phyloP scores from a whole-genome alignment of 1,284 basidiomycete genomes.

The Cutaneotrichosporon dermatis region DNA sequence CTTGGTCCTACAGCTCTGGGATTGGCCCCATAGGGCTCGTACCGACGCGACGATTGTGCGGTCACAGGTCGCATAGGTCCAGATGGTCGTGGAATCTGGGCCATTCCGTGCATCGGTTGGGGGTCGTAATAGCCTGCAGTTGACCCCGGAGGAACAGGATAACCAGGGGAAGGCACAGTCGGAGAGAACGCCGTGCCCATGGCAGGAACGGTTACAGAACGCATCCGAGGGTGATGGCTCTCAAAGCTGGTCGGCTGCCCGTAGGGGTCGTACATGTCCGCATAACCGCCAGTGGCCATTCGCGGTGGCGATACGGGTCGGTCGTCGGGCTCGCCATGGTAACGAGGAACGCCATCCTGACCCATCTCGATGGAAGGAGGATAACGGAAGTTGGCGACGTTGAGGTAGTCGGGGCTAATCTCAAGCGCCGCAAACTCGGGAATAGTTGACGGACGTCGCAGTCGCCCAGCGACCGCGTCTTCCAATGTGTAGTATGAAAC shows the following conservation, averaged over 20 bases:
- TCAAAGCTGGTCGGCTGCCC: conserved; percentile 8
- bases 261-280: conserved; percentile 17
- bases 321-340: conserved; percentile 49
- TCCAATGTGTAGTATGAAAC: conserved; percentile 94
- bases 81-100: conserved; percentile 1
- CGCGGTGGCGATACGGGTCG: conserved; percentile 12
- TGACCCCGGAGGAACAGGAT: conserved; percentile 10
- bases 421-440: conserved; percentile 80
- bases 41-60: conserved; percentile 11
- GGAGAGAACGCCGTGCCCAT: conserved; percentile 1
- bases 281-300: conserved; percentile 1
- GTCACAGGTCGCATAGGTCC: conserved; percentile 12
- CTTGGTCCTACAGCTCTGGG: neutral
- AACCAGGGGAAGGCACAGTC: conserved; percentile 3
- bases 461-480: conserved; percentile 80
- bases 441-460: conserved; percentile 80
- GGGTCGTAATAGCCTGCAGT: conserved; percentile 13
- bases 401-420: conserved; percentile 82
- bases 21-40: conserved; percentile 15
- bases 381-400: conserved; percentile 84
- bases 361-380: conserved; percentile 82
- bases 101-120: conserved; percentile 2
- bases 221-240: conserved; percentile 13
- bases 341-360: conserved; percentile 72
- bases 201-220: conserved; percentile 13